These are phyloP conservation scores for Thelonectria olida DNA, from an alignment of 2,329 filamentous ascomycete genomes.

Conservation along the genomic window DNA sequence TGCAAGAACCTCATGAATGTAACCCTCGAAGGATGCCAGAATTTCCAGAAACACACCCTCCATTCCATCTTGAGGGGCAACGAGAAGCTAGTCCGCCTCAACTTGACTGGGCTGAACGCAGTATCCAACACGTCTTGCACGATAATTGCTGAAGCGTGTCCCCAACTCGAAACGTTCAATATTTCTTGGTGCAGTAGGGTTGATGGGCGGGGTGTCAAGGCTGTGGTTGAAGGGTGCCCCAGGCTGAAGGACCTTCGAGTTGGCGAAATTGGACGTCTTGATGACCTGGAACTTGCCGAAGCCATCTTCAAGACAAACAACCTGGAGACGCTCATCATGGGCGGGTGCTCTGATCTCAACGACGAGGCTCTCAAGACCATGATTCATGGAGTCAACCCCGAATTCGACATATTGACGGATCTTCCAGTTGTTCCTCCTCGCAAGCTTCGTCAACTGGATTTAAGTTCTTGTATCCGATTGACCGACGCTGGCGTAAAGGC, in stretches of 20 bases:
- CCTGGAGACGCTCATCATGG: conserved; percentile 83
- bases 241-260: conserved; percentile 82
- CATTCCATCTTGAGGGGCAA: conserved; percentile 81
- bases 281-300: conserved; percentile 75
- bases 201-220: conserved; percentile 78
- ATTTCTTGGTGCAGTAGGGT: conserved; percentile 94
- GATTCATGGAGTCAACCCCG: conserved; percentile 78
- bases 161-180: conserved; percentile 84
- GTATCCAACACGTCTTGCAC: conserved; percentile 88
- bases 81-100: conserved; percentile 80
- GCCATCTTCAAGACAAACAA: conserved; percentile 82
- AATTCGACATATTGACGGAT: conserved; percentile 83
- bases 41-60: conserved; percentile 80
- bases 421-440: conserved; percentile 79
- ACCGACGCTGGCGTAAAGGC: conserved; percentile 77
- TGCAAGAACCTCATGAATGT: conserved; percentile 90
- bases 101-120: conserved; percentile 81
- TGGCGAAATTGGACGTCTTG: conserved; percentile 83
- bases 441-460: conserved; percentile 82
- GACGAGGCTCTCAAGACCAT: conserved; percentile 79
- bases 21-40: conserved; percentile 88
- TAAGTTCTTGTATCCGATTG: conserved; percentile 80
- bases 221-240: conserved; percentile 76
- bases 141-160: conserved; percentile 83
- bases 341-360: conserved; percentile 80